Evolutionary conservation across 139 green algal species (phyloP).

Genomic region (Tetraselmis chui): DNA sequence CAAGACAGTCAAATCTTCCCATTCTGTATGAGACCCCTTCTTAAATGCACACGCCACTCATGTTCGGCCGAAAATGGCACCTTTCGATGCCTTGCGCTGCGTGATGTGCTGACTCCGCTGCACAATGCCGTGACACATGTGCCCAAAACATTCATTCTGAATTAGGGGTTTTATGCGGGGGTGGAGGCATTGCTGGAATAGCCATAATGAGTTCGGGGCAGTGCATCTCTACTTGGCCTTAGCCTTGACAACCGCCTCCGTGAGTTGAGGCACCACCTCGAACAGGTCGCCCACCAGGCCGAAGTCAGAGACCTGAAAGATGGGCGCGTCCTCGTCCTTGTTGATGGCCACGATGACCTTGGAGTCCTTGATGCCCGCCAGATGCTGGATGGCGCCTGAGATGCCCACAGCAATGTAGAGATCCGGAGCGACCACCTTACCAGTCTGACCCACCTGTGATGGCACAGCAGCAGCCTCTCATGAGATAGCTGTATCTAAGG

Average conservation of each 20-base stretch:
- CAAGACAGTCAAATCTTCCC: too few relatives aligned
- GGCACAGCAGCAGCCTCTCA: background rate
- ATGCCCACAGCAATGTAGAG: slow-evolving; percentile 93
- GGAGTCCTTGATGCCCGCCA: slow-evolving; percentile 86
- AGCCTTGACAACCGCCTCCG: slow-evolving; percentile 36
- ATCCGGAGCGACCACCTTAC: slow-evolving; percentile 90
- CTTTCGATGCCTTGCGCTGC: too few relatives aligned
- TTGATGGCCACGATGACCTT: slow-evolving; percentile 92
- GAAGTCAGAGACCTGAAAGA: slow-evolving; percentile 86
- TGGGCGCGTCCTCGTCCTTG: slow-evolving; percentile 76
- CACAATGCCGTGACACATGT: too few relatives aligned
- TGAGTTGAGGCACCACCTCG: slow-evolving; percentile 65
- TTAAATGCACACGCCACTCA: too few relatives aligned
- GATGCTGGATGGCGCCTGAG: slow-evolving; percentile 90
- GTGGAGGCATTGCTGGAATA: too few relatives aligned
- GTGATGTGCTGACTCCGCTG: too few relatives aligned
- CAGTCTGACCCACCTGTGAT: slow-evolving; percentile 88
- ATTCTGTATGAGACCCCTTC: too few relatives aligned
- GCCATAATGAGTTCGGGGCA: too few relatives aligned
- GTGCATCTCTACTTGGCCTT: slow-evolving; percentile 23
- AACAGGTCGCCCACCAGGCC: slow-evolving; percentile 82
- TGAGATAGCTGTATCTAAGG: too few relatives aligned
- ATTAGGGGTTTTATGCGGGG: too few relatives aligned
- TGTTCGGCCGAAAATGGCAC: too few relatives aligned
- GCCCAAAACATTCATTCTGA: too few relatives aligned